Conservation (phyloP, 495 filamentous ascomycete genomes). For the Usnea hakonensis region DNA sequence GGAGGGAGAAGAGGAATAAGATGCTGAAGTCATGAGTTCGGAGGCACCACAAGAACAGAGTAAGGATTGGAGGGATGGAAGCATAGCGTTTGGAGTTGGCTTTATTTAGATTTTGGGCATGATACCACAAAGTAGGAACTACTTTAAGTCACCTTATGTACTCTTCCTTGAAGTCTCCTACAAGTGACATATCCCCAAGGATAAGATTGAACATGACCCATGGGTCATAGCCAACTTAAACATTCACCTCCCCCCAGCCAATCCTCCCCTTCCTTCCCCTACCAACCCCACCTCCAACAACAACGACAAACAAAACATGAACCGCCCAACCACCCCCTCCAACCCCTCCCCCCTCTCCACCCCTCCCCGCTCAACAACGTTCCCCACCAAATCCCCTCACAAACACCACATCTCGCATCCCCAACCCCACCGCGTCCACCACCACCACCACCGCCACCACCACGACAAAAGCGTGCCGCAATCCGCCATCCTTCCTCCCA, state of each 20-base stretch:
- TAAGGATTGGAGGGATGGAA: neutral
- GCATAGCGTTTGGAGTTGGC: conserved; percentile 12
- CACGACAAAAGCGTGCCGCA: conserved; percentile 19
- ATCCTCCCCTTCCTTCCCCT: conserved; percentile 28
- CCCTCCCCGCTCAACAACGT: conserved; percentile 18
- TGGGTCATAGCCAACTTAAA: too few relatives aligned
- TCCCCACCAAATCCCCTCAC: conserved; percentile 13
- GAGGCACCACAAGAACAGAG: conserved; percentile 1
- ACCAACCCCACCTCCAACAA: conserved; percentile 41
- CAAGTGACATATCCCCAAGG: too few relatives aligned
- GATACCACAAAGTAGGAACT: conserved; percentile 3
- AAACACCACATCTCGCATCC: conserved; percentile 18
- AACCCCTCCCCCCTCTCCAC: neutral
- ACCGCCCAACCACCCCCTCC: conserved; percentile 37
- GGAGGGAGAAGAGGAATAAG: conserved; percentile 97
- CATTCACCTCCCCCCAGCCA: conserved; percentile 9
- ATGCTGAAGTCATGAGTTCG: conserved; percentile 71
- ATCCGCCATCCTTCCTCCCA: conserved; percentile 18
- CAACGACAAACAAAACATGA: conserved; percentile 39
- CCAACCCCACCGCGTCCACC: conserved; percentile 17
- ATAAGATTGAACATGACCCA: too few relatives aligned
- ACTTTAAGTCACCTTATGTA: too few relatives aligned
- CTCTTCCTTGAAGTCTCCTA: too few relatives aligned
- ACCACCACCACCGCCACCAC: conserved; percentile 15
- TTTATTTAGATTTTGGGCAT: neutral